Evolutionary conservation across 257 asterid genomes (phyloP), one percentile per base, ranked within the genome.

Genomic region (Capsicum chinense): DNA sequence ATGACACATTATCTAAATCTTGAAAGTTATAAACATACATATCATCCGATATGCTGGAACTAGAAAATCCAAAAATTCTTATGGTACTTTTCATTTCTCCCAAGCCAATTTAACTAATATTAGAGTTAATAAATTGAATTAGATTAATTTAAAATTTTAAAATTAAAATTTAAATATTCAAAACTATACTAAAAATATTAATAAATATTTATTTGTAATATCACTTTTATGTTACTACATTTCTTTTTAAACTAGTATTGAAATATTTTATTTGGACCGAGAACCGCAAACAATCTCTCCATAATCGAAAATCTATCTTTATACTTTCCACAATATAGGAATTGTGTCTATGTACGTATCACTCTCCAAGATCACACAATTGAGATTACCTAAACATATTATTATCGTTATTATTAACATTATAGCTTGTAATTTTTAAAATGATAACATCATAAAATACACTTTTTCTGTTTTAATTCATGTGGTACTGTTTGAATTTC

Each of bases 311-410:
- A 60, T 4, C 19, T 60, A 60, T 10, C 19, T 63, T 10, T 21
- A 0, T 5, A 63, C 10, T 7, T 21, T 10, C 37, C 37, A 8
- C 8, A 12, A 33, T 12, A 15, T 12, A 33, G 11, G 9, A 3
- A 16, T 26, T 12, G 11, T 3, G 2, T 56, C 16, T 12, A 13
- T 13, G 4, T 56, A 4, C 6, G 5, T 2, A 26, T 7, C 11
- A 9, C 16, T 64, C 44, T 8, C n/a, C 0, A 5, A 33, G 13
- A 11, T 33, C 35, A 0, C 0, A 2, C 10, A 3, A 5, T 13
- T 60, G 11, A n/a, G 9, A 60, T 60, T 9, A 3, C n/a, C 8
- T 12, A 39, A 21, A 14, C 10, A 9, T 62, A 19, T 62, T 19
- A 21, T 62, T 19, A 19, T 62, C 19, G 7, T 21, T 21, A 9